A percentile compares a stretch with the other conserved stretches of the same genome.
Conservation (phyloP, 2,329 filamentous ascomycete species). For the Colletotrichum agaves region DNA sequence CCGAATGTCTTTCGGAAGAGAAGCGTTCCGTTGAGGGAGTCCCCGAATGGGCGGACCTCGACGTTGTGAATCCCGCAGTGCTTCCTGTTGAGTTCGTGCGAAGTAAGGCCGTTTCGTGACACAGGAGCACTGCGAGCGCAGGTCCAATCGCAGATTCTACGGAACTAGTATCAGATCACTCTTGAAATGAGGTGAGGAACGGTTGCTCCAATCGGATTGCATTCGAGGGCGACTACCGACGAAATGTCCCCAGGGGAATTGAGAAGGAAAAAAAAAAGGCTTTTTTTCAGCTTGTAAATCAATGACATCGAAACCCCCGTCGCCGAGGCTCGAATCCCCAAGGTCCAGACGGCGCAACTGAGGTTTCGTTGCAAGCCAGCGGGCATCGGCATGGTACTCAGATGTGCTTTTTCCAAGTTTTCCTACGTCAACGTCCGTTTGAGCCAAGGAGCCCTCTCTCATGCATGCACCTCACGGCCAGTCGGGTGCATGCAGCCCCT, state of each 20-base stretch:
- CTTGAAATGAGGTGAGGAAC: not conserved
- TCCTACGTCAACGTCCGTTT: not conserved
- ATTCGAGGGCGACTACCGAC: too few relatives aligned
- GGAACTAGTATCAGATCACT: not conserved
- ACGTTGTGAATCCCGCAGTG: conserved; percentile 9
- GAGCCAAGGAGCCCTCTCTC: not conserved
- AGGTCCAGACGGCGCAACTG: not conserved
- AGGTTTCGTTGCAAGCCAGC: conserved; percentile 26
- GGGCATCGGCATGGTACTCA: conserved; percentile 34
- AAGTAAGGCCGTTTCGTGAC: conserved; percentile 35
- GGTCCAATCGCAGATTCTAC: conserved; percentile 14
- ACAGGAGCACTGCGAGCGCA: conserved; percentile 8
- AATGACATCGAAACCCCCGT: too few relatives aligned
- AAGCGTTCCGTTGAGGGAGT: not conserved
- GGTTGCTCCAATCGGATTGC: not conserved
- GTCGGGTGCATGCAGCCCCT: conserved; percentile 32
- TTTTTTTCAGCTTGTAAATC: too few relatives aligned
- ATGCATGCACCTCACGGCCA: conserved; percentile 4
- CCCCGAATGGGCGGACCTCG: conserved; percentile 12
- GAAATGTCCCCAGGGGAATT: too few relatives aligned
- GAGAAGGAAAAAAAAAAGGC: too few relatives aligned
- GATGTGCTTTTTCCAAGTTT: not conserved
- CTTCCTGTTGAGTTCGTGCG: conserved; percentile 28
- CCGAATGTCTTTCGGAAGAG: not conserved
- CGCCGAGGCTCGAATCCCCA: too few relatives aligned